These are phyloP conservation scores for Leucaena leucocephala DNA, from an alignment of 306 rosid species.

Conservation along the genomic window DNA sequence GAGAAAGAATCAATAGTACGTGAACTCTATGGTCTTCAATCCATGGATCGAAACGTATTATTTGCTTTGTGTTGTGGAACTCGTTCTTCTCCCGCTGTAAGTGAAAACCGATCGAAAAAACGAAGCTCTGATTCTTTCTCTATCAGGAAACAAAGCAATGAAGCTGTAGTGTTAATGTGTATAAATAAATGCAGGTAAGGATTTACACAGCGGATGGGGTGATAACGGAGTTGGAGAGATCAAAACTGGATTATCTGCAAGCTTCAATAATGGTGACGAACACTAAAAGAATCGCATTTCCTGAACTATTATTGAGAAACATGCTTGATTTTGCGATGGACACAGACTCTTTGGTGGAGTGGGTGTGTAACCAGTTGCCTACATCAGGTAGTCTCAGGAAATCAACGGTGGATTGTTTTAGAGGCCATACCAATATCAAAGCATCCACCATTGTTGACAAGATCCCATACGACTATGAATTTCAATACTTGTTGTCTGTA, in stretches of 20 bases:
- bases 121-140: not conserved
- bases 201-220: slow-evolving; percentile 79
- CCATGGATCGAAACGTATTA: slow-evolving; percentile 56
- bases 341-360: slow-evolving; percentile 68
- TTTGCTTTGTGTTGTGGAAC: slow-evolving; percentile 88
- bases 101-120: not conserved
- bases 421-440: slow-evolving; percentile 53
- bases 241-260: slow-evolving; percentile 86
- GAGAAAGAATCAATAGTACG: slow-evolving; percentile 47
- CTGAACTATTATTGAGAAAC: slow-evolving; percentile 70
- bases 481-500: slow-evolving; percentile 78
- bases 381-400: slow-evolving; percentile 84
- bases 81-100: slow-evolving; percentile 94
- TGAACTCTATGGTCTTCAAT: slow-evolving; percentile 52
- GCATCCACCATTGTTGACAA: slow-evolving; percentile 57
- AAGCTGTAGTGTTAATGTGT: not conserved
- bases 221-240: slow-evolving; percentile 68
- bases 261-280: slow-evolving; percentile 76
- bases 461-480: slow-evolving; percentile 80
- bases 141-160: not conserved
- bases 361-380: slow-evolving; percentile 90
- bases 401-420: slow-evolving; percentile 86
- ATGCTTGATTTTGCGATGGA: slow-evolving; percentile 70
- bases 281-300: slow-evolving; percentile 70
- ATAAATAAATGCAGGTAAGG: slow-evolving; percentile 59